Evolutionary conservation across 768 basidiomycete species (phyloP).

Genomic region (Leucocoprinus leucothites): DNA sequence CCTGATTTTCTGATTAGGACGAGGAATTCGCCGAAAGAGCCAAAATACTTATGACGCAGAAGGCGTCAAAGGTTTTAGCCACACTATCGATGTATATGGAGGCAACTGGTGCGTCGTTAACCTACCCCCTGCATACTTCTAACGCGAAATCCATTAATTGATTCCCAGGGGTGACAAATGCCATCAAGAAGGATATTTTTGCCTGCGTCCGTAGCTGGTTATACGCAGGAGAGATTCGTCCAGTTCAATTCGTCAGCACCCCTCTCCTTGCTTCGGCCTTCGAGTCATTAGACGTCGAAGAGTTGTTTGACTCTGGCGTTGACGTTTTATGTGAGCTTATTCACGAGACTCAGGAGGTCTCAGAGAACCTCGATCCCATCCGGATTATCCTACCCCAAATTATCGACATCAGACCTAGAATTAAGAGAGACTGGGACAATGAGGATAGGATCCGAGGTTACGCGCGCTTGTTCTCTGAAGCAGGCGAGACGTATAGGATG

Average conservation of each 20-base stretch:
- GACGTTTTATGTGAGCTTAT: slow-evolving; percentile 92
- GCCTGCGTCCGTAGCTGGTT: slow-evolving; percentile 87
- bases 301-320: slow-evolving; percentile 91
- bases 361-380: slow-evolving; percentile 89
- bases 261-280: slow-evolving; percentile 84
- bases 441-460: slow-evolving; percentile 86
- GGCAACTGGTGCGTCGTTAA: slow-evolving; percentile 67
- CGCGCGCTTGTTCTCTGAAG: slow-evolving; percentile 93
- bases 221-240: slow-evolving; percentile 76
- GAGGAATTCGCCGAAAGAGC: slow-evolving; percentile 67
- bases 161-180: slow-evolving; percentile 71
- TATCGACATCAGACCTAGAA: slow-evolving; percentile 62
- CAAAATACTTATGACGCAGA: slow-evolving; percentile 59
- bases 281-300: slow-evolving; percentile 76
- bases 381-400: slow-evolving; percentile 86
- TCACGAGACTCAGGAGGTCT: slow-evolving; percentile 97
- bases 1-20: too few species aligned
- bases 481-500: slow-evolving; percentile 92
- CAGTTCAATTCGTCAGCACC: slow-evolving; percentile 60
- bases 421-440: slow-evolving; percentile 67
- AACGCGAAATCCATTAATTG: slow-evolving; percentile 2
- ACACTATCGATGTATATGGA: slow-evolving; percentile 86
- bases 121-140: background rate
- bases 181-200: slow-evolving; percentile 81
- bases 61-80: slow-evolving; percentile 69